Percentiles rank a stretch among this genome's conserved stretches.
These are phyloP conservation scores for Pichia pseudocactophila DNA, from an alignment of 805 yeast genomes.

Conservation along the genomic window DNA sequence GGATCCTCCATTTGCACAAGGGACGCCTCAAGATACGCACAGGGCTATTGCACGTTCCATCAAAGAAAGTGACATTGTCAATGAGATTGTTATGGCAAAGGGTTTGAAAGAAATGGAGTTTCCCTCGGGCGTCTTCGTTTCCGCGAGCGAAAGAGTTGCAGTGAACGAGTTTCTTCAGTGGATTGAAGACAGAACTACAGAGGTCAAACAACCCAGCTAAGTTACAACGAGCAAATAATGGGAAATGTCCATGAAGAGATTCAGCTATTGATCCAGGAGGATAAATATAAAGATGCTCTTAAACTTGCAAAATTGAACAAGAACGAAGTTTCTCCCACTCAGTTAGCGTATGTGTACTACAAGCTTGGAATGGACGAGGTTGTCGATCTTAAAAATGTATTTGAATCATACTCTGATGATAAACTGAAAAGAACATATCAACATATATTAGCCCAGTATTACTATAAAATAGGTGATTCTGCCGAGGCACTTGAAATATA, in stretches of 20 bases:
- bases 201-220: neutral
- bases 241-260: neutral
- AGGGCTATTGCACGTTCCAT: slow-evolving; percentile 48
- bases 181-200: neutral
- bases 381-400: neutral
- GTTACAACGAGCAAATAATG: neutral
- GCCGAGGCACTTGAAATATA: slow-evolving; percentile 40
- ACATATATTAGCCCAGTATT: slow-evolving; percentile 46
- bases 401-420: no score
- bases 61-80: slow-evolving; percentile 68
- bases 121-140: neutral
- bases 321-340: slow-evolving; percentile 20
- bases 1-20: slow-evolving; percentile 86
- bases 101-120: neutral
- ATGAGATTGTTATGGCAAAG: slow-evolving; percentile 34
- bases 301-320: slow-evolving; percentile 13
- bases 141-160: neutral
- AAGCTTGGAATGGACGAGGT: slow-evolving; percentile 31
- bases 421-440: slow-evolving; percentile 21
- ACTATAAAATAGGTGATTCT: slow-evolving; percentile 39
- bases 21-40: slow-evolving; percentile 66
- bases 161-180: neutral
- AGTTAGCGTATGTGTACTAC: slow-evolving; percentile 55
- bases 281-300: slow-evolving; percentile 42
- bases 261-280: slow-evolving; percentile 47